Evolutionary conservation across 2,329 filamentous ascomycete genomes (phyloP), one percentile per base, ranked within the genome.

Genomic region (Sporothrix protearum): DNA sequence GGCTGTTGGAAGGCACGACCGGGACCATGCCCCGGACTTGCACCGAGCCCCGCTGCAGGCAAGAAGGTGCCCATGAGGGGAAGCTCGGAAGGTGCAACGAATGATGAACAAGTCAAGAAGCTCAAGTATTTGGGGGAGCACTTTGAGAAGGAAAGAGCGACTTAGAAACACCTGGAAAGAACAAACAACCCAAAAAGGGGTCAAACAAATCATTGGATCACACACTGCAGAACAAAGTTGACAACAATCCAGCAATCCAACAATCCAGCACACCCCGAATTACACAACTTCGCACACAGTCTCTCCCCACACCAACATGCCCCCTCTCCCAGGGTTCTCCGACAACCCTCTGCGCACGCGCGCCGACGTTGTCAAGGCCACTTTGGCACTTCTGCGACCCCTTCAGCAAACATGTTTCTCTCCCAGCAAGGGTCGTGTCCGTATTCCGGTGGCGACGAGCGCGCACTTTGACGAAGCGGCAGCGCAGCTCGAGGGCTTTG

Each of bases 401-500:
- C 75, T 82, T 0, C 64, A 74, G 0, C 64, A 73, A 0, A 69
- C 69, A 2, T 80, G 81, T 74, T 79, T 79, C 63, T 83, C 82
- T 0, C 72, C 77, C 0, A 74, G 69, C 0, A 76, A 78, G 12
- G 81, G 80, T 2, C 78, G 81, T 0, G 78, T 84, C 9, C 77
- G 77, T 9, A 64, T 84, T 1, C 79, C 81, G 0, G 72, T 79
- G 0, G 76, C 77, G 0, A 82, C 82, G 0, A 82, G 77, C 1
- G 78, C 82, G 0, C 79, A 81, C 51, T 85, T 85, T 53, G 81
- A 83, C 71, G 83, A 84, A 63, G 76, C 75, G 0, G 81, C 83
- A 0, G 83, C 83, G 0, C 82, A 84, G 71, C 76, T 85, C 0
- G 83, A 85, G 67, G 83, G 83, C 0, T 85, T 82, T 72, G 82